Percentiles rank a stretch among this genome's conserved stretches.
These are phyloP conservation scores for Phytophthora pini DNA, from an alignment of 352 stramenopile genomes.

Conservation along the genomic window DNA sequence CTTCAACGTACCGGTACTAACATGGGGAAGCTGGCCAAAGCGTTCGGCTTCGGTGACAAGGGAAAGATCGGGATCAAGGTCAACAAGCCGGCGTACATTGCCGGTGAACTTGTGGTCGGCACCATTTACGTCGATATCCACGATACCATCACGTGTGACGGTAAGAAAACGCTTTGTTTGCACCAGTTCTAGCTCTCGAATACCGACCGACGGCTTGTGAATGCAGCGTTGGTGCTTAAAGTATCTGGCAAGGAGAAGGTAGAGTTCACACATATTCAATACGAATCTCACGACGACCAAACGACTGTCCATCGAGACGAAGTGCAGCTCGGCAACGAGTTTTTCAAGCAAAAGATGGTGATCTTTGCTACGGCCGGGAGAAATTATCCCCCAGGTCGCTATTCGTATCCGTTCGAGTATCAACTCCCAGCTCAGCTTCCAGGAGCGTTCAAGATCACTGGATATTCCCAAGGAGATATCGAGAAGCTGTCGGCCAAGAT, in stretches of 20 bases:
- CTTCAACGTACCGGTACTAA: not conserved
- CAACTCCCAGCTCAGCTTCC: constrained; percentile 57
- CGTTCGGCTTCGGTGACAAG: constrained; percentile 67
- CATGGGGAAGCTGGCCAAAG: constrained; percentile 62
- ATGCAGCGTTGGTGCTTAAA: constrained; percentile 67
- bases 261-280: constrained; percentile 48
- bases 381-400: constrained; percentile 48
- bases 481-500: constrained; percentile 62
- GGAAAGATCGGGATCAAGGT: constrained; percentile 64
- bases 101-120: constrained; percentile 61
- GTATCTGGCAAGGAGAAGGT: constrained; percentile 73
- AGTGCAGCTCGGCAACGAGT: constrained; percentile 51
- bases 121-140: constrained; percentile 62
- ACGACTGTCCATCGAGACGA: constrained; percentile 31
- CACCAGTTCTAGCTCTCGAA: not conserved
- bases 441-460: constrained; percentile 56
- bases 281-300: constrained; percentile 38
- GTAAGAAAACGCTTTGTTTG: constrained; percentile 28
- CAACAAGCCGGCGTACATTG: constrained; percentile 66
- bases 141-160: constrained; percentile 67
- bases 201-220: not conserved
- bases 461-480: constrained; percentile 53
- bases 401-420: constrained; percentile 78
- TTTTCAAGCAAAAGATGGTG: constrained; percentile 80
- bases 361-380: constrained; percentile 46